Percentiles rank a stretch among this genome's conserved stretches.
phyloP scores from a whole-genome alignment of 2,329 filamentous ascomycete species.

The Davidsoniella australis region DNA sequence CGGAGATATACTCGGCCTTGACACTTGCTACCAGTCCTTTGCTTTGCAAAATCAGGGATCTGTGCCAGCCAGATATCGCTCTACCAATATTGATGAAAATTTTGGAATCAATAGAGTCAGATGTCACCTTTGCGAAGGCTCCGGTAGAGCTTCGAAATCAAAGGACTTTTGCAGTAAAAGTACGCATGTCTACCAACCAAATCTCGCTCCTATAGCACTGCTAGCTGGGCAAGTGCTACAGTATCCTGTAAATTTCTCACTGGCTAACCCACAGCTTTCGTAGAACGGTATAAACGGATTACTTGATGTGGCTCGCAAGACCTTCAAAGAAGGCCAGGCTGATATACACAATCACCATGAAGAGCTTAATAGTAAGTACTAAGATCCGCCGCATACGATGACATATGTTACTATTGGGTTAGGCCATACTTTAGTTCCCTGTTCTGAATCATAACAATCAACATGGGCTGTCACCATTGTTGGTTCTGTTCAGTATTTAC shows the following conservation, averaged over 20 bases:
- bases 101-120: constrained; percentile 54
- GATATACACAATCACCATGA: constrained; percentile 58
- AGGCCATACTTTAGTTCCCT: too few relatives aligned
- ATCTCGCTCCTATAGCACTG: not conserved
- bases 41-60: constrained; percentile 47
- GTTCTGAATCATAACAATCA: too few relatives aligned
- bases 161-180: constrained; percentile 74
- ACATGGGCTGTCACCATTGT: too few relatives aligned
- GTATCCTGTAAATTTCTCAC: not conserved
- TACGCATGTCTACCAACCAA: constrained; percentile 17
- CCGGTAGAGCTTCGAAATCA: constrained; percentile 81
- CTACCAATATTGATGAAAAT: constrained; percentile 48
- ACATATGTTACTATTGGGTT: too few relatives aligned
- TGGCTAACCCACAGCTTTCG: not conserved
- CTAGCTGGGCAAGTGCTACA: not conserved
- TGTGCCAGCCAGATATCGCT: constrained; percentile 49
- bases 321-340: constrained; percentile 74
- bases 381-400: not conserved
- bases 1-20: constrained; percentile 51
- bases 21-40: constrained; percentile 45
- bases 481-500: not conserved
- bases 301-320: constrained; percentile 73
- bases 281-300: constrained; percentile 67
- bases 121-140: constrained; percentile 60
- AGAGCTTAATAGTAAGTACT: constrained; percentile 41